A percentile compares a stretch with the other conserved stretches of the same genome.
Conservation (phyloP, 2,329 filamentous ascomycete species). For the Trichoderma pleuroti region DNA sequence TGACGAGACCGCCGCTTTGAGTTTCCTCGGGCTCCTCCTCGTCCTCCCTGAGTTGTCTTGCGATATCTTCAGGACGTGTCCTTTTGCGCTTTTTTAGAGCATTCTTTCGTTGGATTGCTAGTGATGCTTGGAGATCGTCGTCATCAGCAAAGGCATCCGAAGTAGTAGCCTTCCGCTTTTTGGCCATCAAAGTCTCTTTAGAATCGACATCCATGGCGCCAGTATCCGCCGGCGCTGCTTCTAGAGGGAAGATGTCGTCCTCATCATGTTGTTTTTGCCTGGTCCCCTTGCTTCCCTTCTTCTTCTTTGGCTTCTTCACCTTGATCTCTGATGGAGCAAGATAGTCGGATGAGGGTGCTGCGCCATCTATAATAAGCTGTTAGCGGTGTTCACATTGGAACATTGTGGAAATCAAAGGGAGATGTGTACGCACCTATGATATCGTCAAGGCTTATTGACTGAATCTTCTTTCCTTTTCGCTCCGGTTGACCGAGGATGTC, state of each 20-base stretch:
- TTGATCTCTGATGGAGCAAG: slow-evolving; percentile 83
- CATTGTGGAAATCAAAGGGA: not conserved
- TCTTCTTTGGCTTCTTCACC: slow-evolving; percentile 93
- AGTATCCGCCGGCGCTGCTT: slow-evolving; percentile 38
- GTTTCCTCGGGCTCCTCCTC: slow-evolving; percentile 39
- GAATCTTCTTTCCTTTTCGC: slow-evolving; percentile 58
- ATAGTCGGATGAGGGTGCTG: slow-evolving; percentile 69
- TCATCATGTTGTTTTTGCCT: slow-evolving; percentile 65
- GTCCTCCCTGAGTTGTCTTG: slow-evolving; percentile 69
- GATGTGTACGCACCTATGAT: slow-evolving; percentile 47
- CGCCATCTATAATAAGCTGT: slow-evolving; percentile 23
- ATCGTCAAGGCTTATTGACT: slow-evolving; percentile 78
- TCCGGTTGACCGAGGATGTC: slow-evolving; percentile 52
- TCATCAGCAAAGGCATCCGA: slow-evolving; percentile 78
- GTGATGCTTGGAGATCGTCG: slow-evolving; percentile 82
- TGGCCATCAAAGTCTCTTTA: slow-evolving; percentile 42
- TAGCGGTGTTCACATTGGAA: not conserved
- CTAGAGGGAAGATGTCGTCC: slow-evolving; percentile 54
- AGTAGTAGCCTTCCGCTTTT: slow-evolving; percentile 63
- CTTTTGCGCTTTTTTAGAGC: slow-evolving; percentile 92
- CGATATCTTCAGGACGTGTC: slow-evolving; percentile 80
- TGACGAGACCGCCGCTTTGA: slow-evolving; percentile 65
- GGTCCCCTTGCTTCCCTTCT: slow-evolving; percentile 79
- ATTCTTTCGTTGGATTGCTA: slow-evolving; percentile 76
- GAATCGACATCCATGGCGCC: slow-evolving; percentile 74